Base-by-base conservation (phyloP, 805 yeast genomes). In the Saccharomycopsis javanensis region DNA sequence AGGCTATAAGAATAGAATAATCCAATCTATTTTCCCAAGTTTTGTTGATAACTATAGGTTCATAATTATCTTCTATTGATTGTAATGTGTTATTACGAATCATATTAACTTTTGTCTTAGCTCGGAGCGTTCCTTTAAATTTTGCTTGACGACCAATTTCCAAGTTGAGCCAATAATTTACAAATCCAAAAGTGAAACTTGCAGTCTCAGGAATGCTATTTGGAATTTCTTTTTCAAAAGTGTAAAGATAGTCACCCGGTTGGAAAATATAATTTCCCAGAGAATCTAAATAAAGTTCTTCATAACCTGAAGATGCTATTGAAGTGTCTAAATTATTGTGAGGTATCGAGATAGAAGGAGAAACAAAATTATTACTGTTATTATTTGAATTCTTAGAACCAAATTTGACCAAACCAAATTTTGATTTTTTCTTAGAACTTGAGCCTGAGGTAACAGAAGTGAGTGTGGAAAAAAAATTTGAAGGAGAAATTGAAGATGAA, bases 21-120 rank as follows among this genome's bases (percentile, higher is more conserved):
- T 84, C 83, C 33, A 94, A 70, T 67, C 87, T 88, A 67, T 88
- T 90, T 68, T 92, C 98, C 99, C 99, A 94, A 62, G 88, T 92
- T 59, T 96, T 77, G 28, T 85, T 78, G 37, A 94, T 89, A 4
- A 89, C 87, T 55, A 94, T 92, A 0, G 99, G 98, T 67, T 94
- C 99, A 25, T 51, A 50, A 61, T 86, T 83, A 66, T 87, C 92
- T 67, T 94, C 98, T 25, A 85, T 78, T 45, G 89, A 86, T 38
- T 79, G 80, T 57, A 86, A 90, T 1, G 88, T 76, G 10, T 91
- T 91, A 0, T 90, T 77, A 61, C 99, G 75, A 3, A 94, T 79
- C 16, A 94, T 72, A 1, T 73, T 75, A 1, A 94, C 76, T 1
- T 87, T 87, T 37, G 79, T 68, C 56, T 76, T 75, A 1, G 90